Base-by-base conservation (phyloP, 2,329 filamentous ascomycete species). In the Diplodia sapinea region DNA sequence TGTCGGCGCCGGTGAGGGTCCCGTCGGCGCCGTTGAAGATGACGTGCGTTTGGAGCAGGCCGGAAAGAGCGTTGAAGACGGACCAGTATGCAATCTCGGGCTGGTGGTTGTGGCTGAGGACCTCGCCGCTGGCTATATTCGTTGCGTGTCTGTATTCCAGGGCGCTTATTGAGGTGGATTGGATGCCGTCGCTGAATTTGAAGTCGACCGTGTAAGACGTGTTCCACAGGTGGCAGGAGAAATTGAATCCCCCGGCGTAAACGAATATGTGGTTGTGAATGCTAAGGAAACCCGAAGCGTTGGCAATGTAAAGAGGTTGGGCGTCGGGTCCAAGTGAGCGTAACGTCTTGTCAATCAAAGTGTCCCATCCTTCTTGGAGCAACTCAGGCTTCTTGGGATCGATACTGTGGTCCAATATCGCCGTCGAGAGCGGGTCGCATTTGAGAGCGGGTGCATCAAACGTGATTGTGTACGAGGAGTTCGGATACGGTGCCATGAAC, bases 171-270 rank as follows among this genome's bases (percentile, higher is more conserved):
- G 40, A 17, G 2, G 40, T 17, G 2, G 40, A 43, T 7, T 17
- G 23, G 26, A 51, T 51, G 31, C 59, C 59, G 12, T 63, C 31
- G 15, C n/a, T 15, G 8, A 31, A 51, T 9, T 6, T 8, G 17
- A 63, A 49, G 23, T 33, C 12, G 12, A 51, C 31, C 15, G 29
- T 33, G 26, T 63, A 51, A 2, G 59, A 51, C 4, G 43, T 20
- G 40, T 63, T 63, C 59, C 59, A 63, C 1, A 36, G 26, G 23
- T 51, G 40, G 43, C 59, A 63, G 6, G 40, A 43, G 8, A 17
- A 43, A 6, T 43, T 43, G 23, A 6, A 15, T 7, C 11, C 26
- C n/a, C 26, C 20, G 3, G 56, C 17, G 12, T 61, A n/a, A 4
- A 43, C 12, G 12, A 61, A 61, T 26, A n/a, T 15, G 5, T 61